These are phyloP conservation scores for Sistotremastrum niveocremeum DNA, from an alignment of 768 basidiomycete species.

Conservation along the genomic window DNA sequence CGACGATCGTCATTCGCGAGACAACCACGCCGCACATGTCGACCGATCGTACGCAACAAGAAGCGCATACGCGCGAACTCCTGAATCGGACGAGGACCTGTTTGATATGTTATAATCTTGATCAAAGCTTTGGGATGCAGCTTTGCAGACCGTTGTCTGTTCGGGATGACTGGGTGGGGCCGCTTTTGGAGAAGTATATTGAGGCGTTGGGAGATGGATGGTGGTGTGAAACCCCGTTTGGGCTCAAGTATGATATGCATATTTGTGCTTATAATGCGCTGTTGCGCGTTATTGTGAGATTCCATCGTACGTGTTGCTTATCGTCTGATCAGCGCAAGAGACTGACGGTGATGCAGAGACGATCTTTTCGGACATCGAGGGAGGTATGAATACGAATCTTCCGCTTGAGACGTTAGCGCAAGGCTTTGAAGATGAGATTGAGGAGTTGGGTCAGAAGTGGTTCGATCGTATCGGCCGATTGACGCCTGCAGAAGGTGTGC, in stretches of 20 bases:
- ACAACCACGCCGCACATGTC: constrained; percentile 5
- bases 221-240: too few species aligned
- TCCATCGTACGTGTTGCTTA: constrained; percentile 38
- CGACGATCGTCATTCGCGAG: constrained; percentile 21
- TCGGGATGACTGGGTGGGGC: constrained; percentile 58
- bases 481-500: constrained; percentile 57
- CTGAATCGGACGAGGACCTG: constrained; percentile 75
- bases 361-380: too few species aligned
- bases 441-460: constrained; percentile 53
- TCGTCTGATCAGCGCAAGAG: too few species aligned
- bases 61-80: constrained; percentile 69
- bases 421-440: constrained; percentile 57
- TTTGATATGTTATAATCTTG: constrained; percentile 84
- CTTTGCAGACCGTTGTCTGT: constrained; percentile 85
- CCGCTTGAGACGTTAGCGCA: constrained; percentile 43
- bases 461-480: constrained; percentile 52
- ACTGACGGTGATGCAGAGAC: too few species aligned
- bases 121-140: constrained; percentile 76
- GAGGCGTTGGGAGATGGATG: too few species aligned
- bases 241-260: constrained; percentile 54
- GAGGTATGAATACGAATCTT: too few species aligned
- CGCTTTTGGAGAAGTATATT: too few species aligned
- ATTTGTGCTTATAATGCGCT: constrained; percentile 60
- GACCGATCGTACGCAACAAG: constrained; percentile 53
- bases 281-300: constrained; percentile 54